phyloP scores from a whole-genome alignment of 2,329 filamentous ascomycete species.

The Pleoardoris graminearum region DNA sequence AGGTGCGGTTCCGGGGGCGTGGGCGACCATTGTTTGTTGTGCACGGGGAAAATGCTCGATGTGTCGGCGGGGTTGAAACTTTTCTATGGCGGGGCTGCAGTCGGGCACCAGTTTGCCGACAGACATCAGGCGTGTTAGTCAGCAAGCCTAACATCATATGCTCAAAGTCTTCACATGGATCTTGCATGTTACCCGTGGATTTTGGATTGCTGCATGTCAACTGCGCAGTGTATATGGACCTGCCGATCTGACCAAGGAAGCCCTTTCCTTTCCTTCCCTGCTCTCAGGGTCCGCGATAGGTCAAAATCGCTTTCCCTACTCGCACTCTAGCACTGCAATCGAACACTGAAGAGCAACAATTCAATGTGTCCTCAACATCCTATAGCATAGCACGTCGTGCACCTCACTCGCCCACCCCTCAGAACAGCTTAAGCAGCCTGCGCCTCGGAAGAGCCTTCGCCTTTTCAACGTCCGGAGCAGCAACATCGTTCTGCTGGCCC shows the following conservation, averaged over 20 bases:
- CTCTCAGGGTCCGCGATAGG: neutral
- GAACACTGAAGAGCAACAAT: neutral
- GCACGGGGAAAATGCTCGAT: neutral
- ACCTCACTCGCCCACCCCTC: neutral
- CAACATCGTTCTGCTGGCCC: neutral
- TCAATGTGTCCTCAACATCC: neutral
- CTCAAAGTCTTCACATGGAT: no score
- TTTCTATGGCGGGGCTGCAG: constrained; percentile 10
- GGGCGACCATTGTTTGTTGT: constrained; percentile 29
- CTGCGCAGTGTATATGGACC: neutral
- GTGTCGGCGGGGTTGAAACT: constrained; percentile 10
- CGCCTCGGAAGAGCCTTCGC: neutral
- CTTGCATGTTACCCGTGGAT: no score
- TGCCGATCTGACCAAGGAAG: neutral
- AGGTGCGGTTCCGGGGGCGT: constrained; percentile 50
- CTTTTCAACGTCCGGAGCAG: neutral
- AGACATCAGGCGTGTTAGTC: constrained; percentile 1
- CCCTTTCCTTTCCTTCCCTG: neutral
- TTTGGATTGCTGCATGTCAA: neutral
- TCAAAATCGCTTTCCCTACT: no score
- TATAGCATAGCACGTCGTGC: neutral
- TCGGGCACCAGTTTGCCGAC: neutral
- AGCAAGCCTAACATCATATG: no score
- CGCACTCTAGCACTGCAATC: no score
- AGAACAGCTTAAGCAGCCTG: neutral